A percentile compares a stretch with the other conserved stretches of the same genome.
phyloP scores from a whole-genome alignment of 495 filamentous ascomycete species.

The Gamarada debralockiae region DNA sequence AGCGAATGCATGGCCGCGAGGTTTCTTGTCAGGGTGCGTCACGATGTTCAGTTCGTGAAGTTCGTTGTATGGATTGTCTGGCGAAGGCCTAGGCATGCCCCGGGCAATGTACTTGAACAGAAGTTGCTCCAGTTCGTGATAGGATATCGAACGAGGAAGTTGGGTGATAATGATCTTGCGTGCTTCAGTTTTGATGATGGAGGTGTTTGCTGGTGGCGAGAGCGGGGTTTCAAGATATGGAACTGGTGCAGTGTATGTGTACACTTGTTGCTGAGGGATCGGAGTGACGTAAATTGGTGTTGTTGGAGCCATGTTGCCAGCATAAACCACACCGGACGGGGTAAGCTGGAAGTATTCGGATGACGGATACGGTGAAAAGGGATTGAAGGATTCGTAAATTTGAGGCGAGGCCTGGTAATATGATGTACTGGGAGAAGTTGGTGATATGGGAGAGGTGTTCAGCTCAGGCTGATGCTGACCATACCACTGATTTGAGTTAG shows the following conservation, averaged over 20 bases:
- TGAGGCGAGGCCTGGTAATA: neutral
- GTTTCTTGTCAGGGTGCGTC: slow-evolving; percentile 1
- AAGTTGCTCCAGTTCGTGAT: neutral
- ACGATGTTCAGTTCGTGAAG: slow-evolving; percentile 11
- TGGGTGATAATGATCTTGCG: slow-evolving; percentile 19
- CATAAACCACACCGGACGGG: neutral
- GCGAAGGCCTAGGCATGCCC: neutral
- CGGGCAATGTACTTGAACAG: neutral
- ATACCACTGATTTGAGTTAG: neutral
- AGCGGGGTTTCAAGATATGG: neutral
- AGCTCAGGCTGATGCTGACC: neutral
- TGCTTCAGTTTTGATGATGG: slow-evolving; percentile 2
- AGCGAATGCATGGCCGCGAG: slow-evolving; percentile 13
- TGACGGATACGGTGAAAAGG: neutral
- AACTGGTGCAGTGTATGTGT: neutral
- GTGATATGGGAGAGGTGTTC: slow-evolving; percentile 4
- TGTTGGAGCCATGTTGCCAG: slow-evolving; percentile 4
- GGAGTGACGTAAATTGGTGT: slow-evolving; percentile 1
- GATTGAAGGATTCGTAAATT: neutral
- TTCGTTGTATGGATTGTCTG: neutral
- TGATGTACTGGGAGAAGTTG: neutral
- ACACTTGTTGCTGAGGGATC: neutral
- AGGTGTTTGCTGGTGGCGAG: neutral
- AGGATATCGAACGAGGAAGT: slow-evolving; percentile 4
- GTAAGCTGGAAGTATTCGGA: neutral